These are phyloP conservation scores for Pseudonitzschia multistriata DNA, from an alignment of 108 stramenopile genomes.

Conservation along the genomic window DNA sequence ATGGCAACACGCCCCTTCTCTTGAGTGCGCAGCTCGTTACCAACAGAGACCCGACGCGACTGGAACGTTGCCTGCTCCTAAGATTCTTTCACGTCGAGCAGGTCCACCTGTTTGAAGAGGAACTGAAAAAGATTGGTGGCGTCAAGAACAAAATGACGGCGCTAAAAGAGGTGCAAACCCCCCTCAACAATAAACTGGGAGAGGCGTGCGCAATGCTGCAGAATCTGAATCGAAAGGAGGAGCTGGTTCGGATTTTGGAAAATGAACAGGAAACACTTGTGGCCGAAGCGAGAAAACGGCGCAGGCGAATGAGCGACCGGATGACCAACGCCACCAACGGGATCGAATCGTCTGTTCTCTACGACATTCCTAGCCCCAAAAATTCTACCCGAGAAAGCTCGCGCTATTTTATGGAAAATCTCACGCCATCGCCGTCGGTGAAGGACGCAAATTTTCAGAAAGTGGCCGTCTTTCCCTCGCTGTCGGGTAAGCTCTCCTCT, in stretches of 20 bases:
- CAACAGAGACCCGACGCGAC: slow-evolving; percentile 4
- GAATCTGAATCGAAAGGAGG: neutral
- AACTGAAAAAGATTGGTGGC: slow-evolving; percentile 18
- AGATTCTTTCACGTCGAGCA: slow-evolving; percentile 21
- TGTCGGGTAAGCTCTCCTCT: neutral
- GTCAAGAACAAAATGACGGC: slow-evolving; percentile 18
- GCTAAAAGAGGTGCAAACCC: slow-evolving; percentile 14
- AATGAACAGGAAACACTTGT: neutral
- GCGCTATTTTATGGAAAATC: slow-evolving; percentile 17
- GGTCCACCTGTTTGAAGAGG: slow-evolving; percentile 1
- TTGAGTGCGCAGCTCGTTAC: slow-evolving; percentile 14
- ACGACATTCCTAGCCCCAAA: slow-evolving; percentile 13
- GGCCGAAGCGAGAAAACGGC: neutral
- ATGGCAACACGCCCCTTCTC: slow-evolving; percentile 19
- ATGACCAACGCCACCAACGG: neutral
- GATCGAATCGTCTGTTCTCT: neutral
- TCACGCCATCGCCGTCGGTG: slow-evolving; percentile 15
- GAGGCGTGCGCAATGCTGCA: slow-evolving; percentile 32
- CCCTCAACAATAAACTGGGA: slow-evolving; percentile 25
- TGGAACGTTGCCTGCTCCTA: slow-evolving; percentile 22
- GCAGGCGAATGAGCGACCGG: neutral
- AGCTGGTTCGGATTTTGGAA: neutral
- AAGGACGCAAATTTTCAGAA: slow-evolving; percentile 7
- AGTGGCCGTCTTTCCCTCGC: slow-evolving; percentile 1
- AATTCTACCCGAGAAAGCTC: slow-evolving; percentile 14